Conservation (phyloP, 257 asterid genomes). For the Ocimum tenuiflorum region DNA sequence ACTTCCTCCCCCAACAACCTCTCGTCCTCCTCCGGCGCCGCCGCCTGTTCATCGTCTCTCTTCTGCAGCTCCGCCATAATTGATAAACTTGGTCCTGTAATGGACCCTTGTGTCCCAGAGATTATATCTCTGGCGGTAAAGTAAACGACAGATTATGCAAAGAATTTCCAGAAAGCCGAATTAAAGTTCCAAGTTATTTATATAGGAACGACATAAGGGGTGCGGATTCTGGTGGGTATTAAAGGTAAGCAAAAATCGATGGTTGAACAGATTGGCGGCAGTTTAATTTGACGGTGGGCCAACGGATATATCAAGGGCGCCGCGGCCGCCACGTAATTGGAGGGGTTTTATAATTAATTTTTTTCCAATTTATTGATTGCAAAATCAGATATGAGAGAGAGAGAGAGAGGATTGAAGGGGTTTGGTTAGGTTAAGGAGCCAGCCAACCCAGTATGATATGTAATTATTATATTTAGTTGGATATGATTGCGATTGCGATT, state of each 20-base stretch:
- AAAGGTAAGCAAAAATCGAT: conserved; percentile 11
- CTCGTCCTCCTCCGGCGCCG: too few species aligned
- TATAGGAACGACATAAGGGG: not conserved
- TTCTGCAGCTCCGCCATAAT: conserved; percentile 22
- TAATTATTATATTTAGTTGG: not conserved
- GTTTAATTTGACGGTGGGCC: conserved; percentile 28
- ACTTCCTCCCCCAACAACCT: too few species aligned
- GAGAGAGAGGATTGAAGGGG: too few species aligned
- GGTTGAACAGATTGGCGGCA: conserved; percentile 43
- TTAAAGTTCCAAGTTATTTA: not conserved
- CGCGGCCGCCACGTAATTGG: conserved; percentile 29
- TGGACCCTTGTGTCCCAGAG: conserved; percentile 11
- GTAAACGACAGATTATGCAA: not conserved
- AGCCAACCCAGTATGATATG: not conserved
- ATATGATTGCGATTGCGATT: too few species aligned
- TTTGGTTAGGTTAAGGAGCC: not conserved
- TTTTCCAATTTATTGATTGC: not conserved
- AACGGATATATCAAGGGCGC: conserved; percentile 16
- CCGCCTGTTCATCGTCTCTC: too few species aligned
- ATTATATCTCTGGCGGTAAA: too few species aligned
- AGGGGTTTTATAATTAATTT: not conserved
- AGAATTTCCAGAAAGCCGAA: conserved; percentile 10
- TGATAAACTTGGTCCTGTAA: conserved; percentile 1
- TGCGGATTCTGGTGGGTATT: conserved; percentile 13
- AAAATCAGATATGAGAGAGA: not conserved